These are phyloP conservation scores for Microcera coccophila DNA, from an alignment of 2,329 filamentous ascomycete genomes.

Conservation along the genomic window DNA sequence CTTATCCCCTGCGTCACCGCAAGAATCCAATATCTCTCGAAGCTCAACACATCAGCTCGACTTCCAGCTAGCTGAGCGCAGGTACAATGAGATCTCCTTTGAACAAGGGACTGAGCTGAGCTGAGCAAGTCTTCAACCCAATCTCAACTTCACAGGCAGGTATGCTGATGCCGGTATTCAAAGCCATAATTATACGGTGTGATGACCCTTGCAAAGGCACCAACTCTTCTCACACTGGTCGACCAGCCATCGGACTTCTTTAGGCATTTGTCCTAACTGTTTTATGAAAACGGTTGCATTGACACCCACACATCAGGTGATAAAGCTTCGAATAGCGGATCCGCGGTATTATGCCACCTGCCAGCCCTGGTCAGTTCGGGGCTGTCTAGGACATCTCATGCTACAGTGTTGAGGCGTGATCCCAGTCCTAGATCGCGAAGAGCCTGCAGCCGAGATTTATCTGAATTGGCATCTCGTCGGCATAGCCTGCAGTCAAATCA, in stretches of 20 bases:
- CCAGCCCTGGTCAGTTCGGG: background rate
- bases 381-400: too few relatives aligned
- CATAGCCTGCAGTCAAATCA: constrained; percentile 13
- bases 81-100: background rate
- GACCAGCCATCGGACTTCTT: constrained; percentile 5
- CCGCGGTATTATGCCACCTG: background rate
- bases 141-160: background rate
- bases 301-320: constrained; percentile 14
- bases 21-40: background rate
- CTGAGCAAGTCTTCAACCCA: too few relatives aligned
- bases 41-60: background rate
- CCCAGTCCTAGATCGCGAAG: constrained; percentile 13
- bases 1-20: constrained; percentile 5
- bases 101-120: background rate
- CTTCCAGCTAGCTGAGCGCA: background rate
- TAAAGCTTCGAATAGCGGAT: constrained; percentile 9
- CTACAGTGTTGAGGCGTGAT: constrained; percentile 11
- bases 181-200: background rate
- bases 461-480: constrained; percentile 11
- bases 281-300: constrained; percentile 12
- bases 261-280: constrained; percentile 10
- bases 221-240: constrained; percentile 12
- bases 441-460: constrained; percentile 18
- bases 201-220: constrained; percentile 6
- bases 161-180: background rate